Conservation (phyloP, 2,329 filamentous ascomycete species). For the Colletotrichum brevisporum region DNA sequence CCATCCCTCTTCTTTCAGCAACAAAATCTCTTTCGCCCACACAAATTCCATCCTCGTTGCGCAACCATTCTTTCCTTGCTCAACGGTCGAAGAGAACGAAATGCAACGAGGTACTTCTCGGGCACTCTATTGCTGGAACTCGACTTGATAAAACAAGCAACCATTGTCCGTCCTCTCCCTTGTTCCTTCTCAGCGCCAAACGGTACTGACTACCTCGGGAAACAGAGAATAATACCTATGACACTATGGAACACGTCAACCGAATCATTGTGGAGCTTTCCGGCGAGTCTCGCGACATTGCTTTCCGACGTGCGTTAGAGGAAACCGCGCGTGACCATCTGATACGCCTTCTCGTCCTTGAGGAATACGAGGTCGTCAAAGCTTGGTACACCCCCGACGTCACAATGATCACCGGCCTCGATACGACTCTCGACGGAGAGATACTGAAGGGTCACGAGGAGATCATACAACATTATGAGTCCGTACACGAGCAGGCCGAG, state of each 20-base stretch:
- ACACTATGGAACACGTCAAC: slow-evolving; percentile 6
- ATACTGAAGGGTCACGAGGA: not conserved
- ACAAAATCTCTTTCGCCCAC: too few species aligned
- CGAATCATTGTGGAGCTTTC: not conserved
- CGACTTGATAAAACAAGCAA: too few species aligned
- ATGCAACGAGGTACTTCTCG: too few species aligned
- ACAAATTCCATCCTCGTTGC: too few species aligned
- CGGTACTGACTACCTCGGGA: too few species aligned
- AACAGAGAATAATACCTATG: too few species aligned
- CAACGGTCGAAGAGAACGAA: too few species aligned
- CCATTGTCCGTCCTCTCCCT: too few species aligned
- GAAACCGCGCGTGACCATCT: not conserved
- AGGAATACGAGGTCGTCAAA: not conserved
- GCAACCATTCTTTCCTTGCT: too few species aligned
- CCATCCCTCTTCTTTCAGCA: too few species aligned
- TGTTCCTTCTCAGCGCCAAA: too few species aligned
- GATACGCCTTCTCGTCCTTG: not conserved
- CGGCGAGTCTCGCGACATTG: not conserved
- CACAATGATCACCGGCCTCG: not conserved
- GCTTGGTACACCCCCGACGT: slow-evolving; percentile 2
- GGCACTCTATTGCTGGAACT: too few species aligned
- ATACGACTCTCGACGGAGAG: slow-evolving; percentile 2
- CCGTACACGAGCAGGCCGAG: not conserved
- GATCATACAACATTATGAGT: not conserved
- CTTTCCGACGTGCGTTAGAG: not conserved